Evolutionary conservation across 2,329 filamentous ascomycete species (phyloP), one percentile per base, ranked within the genome.

Genomic region (Xylaria sp.): DNA sequence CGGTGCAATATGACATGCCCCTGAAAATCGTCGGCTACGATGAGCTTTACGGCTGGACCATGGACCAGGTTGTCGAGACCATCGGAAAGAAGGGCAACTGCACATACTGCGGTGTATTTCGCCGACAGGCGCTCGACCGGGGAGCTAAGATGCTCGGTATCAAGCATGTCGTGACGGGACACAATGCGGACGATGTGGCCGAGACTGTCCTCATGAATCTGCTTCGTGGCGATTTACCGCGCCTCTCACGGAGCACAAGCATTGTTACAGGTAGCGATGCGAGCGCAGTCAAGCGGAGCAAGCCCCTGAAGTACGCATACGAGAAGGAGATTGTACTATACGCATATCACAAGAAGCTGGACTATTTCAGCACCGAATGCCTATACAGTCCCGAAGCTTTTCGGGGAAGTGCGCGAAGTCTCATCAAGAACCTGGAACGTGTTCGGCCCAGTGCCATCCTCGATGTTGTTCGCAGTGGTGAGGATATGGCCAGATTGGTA

Each of bases 321-420:
- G 94, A 99, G 73, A 99, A 99, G 77, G 94, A 99, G 73, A 99
- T 99, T 66, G 94, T 99, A 16, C 81, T 99, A 4, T 99, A 99
- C 72, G 94, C 94, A 4, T 91, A 97, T 72, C 92, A 99, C 78
- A 96, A 94, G 76, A 92, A 92, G 74, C 80, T 99, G 64, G 92
- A 97, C 72, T 99, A 99, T 76, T 99, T 99, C 76, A 96, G 88
- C 70, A 99, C 94, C 0, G 94, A 99, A 76, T 99, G 94, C 79
- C 92, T 99, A 62, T 99, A 99, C 78, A 96, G 91, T 57, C 94
- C 94, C 0, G 94, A 99, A 75, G 94, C 94, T 1, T 99, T 99
- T 72, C 83, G 94, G 60, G 94, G 94, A 2, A 96, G 91, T 66
- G 94, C 94, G 1, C 84, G 94, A 64, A 90, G 88, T 30, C 77